Evolutionary conservation across 2,329 filamentous ascomycete species (phyloP).

Genomic region (Trichocomaceae sp.): DNA sequence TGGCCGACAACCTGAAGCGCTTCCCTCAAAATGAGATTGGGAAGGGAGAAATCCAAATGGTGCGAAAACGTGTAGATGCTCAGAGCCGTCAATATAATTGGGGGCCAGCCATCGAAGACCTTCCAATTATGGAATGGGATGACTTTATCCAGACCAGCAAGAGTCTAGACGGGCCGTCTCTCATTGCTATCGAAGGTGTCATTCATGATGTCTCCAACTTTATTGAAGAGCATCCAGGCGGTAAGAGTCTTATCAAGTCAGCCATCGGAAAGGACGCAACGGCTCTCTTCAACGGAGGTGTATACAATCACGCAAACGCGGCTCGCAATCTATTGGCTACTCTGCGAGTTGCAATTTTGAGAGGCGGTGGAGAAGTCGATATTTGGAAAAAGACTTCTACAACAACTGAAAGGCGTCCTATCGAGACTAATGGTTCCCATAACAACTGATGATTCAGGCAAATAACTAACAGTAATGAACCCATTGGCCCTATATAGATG

Average conservation of each 20-base stretch:
- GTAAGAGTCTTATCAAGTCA: conserved; percentile 75
- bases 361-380: conserved; percentile 81
- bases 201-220: conserved; percentile 80
- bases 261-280: conserved; percentile 83
- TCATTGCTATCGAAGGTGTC: conserved; percentile 73
- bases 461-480: too few species aligned
- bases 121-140: conserved; percentile 81
- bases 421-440: neutral
- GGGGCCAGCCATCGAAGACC: conserved; percentile 76
- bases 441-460: neutral
- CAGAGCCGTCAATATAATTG: conserved; percentile 76
- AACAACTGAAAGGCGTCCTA: neutral
- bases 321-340: conserved; percentile 83
- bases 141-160: conserved; percentile 73
- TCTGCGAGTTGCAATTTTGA: conserved; percentile 80
- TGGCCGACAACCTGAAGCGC: conserved; percentile 82
- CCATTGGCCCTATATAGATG: too few species aligned
- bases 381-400: conserved; percentile 62
- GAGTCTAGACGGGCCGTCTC: conserved; percentile 53
- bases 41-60: conserved; percentile 80
- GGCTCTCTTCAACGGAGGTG: conserved; percentile 85
- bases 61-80: conserved; percentile 89
- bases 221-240: conserved; percentile 85
- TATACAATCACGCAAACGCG: conserved; percentile 84
- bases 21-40: conserved; percentile 90